Evolutionary conservation across 345 rosid species (phyloP), one percentile per base, ranked within the genome.

Genomic region (Gossypium turneri): DNA sequence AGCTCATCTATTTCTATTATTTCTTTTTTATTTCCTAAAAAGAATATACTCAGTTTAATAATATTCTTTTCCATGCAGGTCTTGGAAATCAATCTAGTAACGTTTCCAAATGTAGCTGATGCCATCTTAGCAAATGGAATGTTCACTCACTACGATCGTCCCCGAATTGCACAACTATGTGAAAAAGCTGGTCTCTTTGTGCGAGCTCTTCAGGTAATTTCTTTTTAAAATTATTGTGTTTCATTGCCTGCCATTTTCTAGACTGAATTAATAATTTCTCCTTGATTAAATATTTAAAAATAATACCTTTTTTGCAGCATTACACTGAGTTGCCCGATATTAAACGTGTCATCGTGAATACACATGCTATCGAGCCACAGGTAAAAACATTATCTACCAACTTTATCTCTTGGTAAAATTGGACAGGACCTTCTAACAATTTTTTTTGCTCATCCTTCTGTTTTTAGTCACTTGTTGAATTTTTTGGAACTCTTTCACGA

Each of bases 351-450:
- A 96, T 96, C 44, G 99, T 96, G 78, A 93, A 96, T 81, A 96
- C 99, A 43, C 98, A 93, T 90, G 99, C 97, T 55, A 93, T 96
- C 75, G 99, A 96, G 89, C 99, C 98, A 25, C 99, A 93, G 97
- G 99, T 96, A 79, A 20, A 55, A 73, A 66, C 72, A 45, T 64
- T 69, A 24, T 75, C 45, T 34, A 24, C 34, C 80, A 65, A 64
- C 68, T 77, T 24, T 38, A 25, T 72, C 43, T 48, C 52, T 57
- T 78, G 70, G 64, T 78, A n/a, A 61, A 67, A 73, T 59, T 16
- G 17, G 50, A 57, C 59, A 16, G 17, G 73, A 73, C 16, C 52
- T 53, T 7, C 62, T 75, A 34, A 44, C 56, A 51, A 50, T 77
- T 82, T 64, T 64, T 34, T 66, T 24, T 22, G 10, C 13, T 22